Base-by-base conservation (phyloP, 2,329 filamentous ascomycete genomes). In the Corynespora cassiicola region DNA sequence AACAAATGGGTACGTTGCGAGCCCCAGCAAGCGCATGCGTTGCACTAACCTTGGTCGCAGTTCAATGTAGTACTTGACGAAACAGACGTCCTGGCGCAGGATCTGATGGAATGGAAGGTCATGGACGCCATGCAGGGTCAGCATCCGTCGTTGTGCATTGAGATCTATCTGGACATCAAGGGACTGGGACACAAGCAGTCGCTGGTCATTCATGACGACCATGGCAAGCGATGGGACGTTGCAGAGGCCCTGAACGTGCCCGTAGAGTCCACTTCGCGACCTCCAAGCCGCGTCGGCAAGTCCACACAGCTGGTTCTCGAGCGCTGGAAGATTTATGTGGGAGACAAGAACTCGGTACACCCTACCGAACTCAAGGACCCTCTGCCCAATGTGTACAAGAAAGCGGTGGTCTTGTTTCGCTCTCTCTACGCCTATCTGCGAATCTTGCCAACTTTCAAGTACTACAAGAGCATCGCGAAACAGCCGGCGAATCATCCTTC, bases 61-160 rank as follows among this genome's bases (percentile, higher is more conserved):
- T 99, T 96, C 72, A 95, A 96, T 75, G 84, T 96, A 54, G 87
- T 96, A 53, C 86, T 96, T 28, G 88, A 95, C 56, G 94, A 99
- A 57, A 92, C 92, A 48, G 89, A 96, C 61, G 84, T 88, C 45
- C 90, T 96, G 61, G 78, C 81, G 58, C 86, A 95, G 51, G 87
- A 94, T 50, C 79, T 97, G 47, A 79, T 80, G 55, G 77, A 82
- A 41, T 99, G 91, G 91, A 92, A 86, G 68, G 80, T 76, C 29
- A 88, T 87, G 62, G 87, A 92, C 65, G 82, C 87, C 43, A 80
- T 87, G 48, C 83, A 88, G 33, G 86, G 87, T 56, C 83, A 81
- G 42, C 94, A 94, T 22, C 86, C 88, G 23, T 86, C 90, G 3
- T 76, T 99, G 64, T 81, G 95, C 51, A 89, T 99, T 61, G 94